Evolutionary conservation across 805 yeast species (phyloP), one percentile per base, ranked within the genome.

Genomic region (Kuraishia capsulata): DNA sequence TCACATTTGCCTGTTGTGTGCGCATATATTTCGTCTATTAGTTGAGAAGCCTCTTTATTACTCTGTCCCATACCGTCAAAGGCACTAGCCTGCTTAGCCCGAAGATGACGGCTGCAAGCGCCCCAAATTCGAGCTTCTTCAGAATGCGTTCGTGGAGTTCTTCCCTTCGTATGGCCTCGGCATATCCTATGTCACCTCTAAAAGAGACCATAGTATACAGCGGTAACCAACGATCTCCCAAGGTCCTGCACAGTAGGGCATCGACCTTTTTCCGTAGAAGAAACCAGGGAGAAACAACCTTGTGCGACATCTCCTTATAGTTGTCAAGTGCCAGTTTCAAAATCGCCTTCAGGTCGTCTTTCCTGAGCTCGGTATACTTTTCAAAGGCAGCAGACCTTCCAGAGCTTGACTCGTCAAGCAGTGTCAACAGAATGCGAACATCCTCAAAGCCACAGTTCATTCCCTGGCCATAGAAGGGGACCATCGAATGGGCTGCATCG

Each of bases 391-490:
- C 36, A 1, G 51, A 51, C 21, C 78, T 62, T 41, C 73, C 62
- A 17, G 55, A 62, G 3, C 57, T 42, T 35, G 51, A 29, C 39
- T 56, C 46, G 24, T 69, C 70, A 35, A 71, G 33, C 20, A 79
- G 52, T 33, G 72, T 67, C 61, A 82, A 62, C 38, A 89, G 61
- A 1, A 79, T 75, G 41, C 78, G 64, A 18, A 89, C 89, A 49
- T 90, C 97, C 58, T 89, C 97, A 56, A 89, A 82, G 1, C 97
- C 97, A 54, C 95, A 85, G 57, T 89, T 89, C 90, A 89, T 82
- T 4, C 97, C 97, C 57, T 89, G 97, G 8, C 97, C 97, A 53
- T 88, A 89, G 57, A 89, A 89, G n/a, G 97, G 97, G 4, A 89
- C 97, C 96, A 88, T 89, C 21, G 92, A 77, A 60, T 89, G 97